phyloP scores from a whole-genome alignment of 306 rosid genomes.

The Fagus sylvatica region DNA sequence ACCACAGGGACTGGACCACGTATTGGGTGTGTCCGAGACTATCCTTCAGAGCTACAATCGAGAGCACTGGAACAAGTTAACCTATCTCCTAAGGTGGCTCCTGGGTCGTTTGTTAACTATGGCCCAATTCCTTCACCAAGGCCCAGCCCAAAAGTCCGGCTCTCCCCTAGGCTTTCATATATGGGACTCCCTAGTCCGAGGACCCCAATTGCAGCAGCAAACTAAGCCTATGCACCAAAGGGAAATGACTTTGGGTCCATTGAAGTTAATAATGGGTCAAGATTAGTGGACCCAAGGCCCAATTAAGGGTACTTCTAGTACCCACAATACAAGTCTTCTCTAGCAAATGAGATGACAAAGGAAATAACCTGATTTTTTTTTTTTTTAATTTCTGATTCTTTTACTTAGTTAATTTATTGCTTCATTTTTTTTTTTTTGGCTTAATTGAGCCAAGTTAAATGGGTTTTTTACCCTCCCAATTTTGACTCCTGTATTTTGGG shows the following conservation, averaged over 20 bases:
- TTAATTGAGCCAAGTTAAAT: background rate
- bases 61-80: constrained; percentile 83
- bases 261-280: constrained; percentile 3
- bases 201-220: constrained; percentile 40
- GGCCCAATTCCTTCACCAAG: constrained; percentile 96
- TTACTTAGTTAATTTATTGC: constrained; percentile 5
- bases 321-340: background rate
- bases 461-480: background rate
- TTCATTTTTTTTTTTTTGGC: constrained; percentile 18
- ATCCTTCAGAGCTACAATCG: constrained; percentile 66
- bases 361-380: constrained; percentile 14
- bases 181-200: constrained; percentile 92
- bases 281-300: background rate
- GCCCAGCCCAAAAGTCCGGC: constrained; percentile 84
- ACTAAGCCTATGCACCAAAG: constrained; percentile 19
- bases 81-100: constrained; percentile 63
- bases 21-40: constrained; percentile 91
- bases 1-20: constrained; percentile 80
- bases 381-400: background rate
- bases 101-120: constrained; percentile 20
- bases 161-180: constrained; percentile 66
- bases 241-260: background rate
- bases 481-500: constrained; percentile 21
- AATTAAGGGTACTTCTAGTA: constrained; percentile 1
- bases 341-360: constrained; percentile 6